Evolutionary conservation across 2,329 filamentous ascomycete genomes (phyloP), one percentile per base, ranked within the genome.

Genomic region (Aspergillus felis): DNA sequence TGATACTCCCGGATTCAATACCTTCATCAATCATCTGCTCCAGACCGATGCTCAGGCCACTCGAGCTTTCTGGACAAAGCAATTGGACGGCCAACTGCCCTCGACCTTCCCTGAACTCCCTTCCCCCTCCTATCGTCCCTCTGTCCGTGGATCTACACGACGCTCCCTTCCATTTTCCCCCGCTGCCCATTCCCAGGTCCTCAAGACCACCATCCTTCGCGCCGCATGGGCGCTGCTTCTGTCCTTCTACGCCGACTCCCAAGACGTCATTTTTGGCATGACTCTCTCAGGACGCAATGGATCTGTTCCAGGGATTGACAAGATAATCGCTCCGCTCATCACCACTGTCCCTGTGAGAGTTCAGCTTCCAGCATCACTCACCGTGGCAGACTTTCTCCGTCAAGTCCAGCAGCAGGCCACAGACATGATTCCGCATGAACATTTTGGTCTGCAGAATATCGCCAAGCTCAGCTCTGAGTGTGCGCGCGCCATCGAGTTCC

Each of bases 351-450:
- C 60, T 4, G 20, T 62, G 9, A 50, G 60, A 3, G 50, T 64
- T 9, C 12, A 12, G 9, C 12, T 62, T 8, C 3, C 51, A 7
- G 22, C 44, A 3, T 29, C 35, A 0, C 3, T 27, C 2, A 70
- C 71, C 22, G 68, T 73, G 1, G 66, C 70, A 0, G 76, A 82
- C 41, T 86, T 81, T 58, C 71, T 87, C 4, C 76, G 80, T 42
- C 68, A 74, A 2, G 76, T 87, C 3, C 84, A 87, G 47, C 71
- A 80, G 32, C 77, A 81, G 56, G 80, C 78, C 0, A 73, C 82
- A 0, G 71, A 75, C 4, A 79, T 82, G 55, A 85, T 86, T 2
- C 80, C 82, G 0, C 80, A 85, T 63, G 83, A 88, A 70, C 84
- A 88, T 65, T 77, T 82, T 5, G 76, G 76, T 3, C 49, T 79